These are phyloP conservation scores for Amauroascus niger DNA, from an alignment of 2,329 filamentous ascomycete species.

Conservation along the genomic window DNA sequence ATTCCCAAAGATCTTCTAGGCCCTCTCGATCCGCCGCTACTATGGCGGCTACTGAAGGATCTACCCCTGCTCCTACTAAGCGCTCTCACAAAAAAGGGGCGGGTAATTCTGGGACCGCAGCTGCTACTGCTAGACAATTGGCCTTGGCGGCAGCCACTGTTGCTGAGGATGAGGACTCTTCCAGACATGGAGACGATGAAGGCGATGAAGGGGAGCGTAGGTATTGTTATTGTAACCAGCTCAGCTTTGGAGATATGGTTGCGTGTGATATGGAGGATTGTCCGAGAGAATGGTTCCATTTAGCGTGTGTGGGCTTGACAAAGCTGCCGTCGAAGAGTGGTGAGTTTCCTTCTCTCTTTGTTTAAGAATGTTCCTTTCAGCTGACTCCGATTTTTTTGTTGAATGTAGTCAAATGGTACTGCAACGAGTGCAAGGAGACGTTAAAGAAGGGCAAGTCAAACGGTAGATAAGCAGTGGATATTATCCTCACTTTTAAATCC, in stretches of 20 bases:
- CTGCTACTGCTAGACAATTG: slow-evolving; percentile 15
- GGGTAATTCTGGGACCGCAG: slow-evolving; percentile 3
- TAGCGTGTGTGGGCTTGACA: slow-evolving; percentile 69
- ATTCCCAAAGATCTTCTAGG: slow-evolving; percentile 19
- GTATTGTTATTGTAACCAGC: slow-evolving; percentile 71
- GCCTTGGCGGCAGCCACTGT: slow-evolving; percentile 20
- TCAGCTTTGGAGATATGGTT: slow-evolving; percentile 78
- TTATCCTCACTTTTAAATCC: background rate
- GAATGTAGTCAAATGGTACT: slow-evolving; percentile 67
- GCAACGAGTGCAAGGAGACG: slow-evolving; percentile 64
- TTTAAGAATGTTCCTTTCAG: background rate
- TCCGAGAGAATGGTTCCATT: slow-evolving; percentile 71
- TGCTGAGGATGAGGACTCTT: slow-evolving; percentile 33
- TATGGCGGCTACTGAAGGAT: slow-evolving; percentile 4
- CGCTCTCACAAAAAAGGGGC: slow-evolving; percentile 31
- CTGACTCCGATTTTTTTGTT: slow-evolving; percentile 2
- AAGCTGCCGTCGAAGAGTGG: slow-evolving; percentile 67
- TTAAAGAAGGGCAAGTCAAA: slow-evolving; percentile 35
- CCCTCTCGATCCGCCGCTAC: slow-evolving; percentile 15
- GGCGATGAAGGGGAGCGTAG: slow-evolving; percentile 60
- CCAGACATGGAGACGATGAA: slow-evolving; percentile 40
- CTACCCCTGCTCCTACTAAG: slow-evolving; percentile 18
- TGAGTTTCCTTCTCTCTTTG: slow-evolving; percentile 37
- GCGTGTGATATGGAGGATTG: slow-evolving; percentile 67
- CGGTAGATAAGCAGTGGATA: slow-evolving; percentile 7